Conservation (phyloP, 2,329 filamentous ascomycete species). For the Periconia sp. region DNA sequence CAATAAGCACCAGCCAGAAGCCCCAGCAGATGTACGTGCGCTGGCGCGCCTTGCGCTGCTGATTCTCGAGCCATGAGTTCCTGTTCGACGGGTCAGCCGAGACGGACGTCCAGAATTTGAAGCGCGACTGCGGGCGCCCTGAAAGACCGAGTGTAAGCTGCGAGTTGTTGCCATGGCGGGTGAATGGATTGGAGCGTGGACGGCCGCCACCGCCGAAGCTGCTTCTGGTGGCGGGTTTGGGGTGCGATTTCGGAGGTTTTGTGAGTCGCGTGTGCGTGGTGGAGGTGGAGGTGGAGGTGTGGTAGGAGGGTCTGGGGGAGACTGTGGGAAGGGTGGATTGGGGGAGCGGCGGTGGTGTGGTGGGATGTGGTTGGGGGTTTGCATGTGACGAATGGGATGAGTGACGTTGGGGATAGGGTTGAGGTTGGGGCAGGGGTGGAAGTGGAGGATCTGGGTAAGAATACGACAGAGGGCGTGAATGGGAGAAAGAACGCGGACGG, state of each 20-base stretch:
- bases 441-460: neutral
- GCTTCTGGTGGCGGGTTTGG: neutral
- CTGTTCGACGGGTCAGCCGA: conserved; percentile 41
- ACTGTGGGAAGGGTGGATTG: neutral
- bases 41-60: conserved; percentile 51
- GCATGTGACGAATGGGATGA: no score
- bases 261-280: neutral
- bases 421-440: conserved; percentile 5
- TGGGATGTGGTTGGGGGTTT: neutral
- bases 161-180: conserved; percentile 19
- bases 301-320: conserved; percentile 1
- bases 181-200: conserved; percentile 4
- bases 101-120: conserved; percentile 37
- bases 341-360: neutral
- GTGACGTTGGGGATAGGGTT: neutral
- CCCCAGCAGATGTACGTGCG: conserved; percentile 52
- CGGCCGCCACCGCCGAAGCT: neutral
- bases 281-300: conserved; percentile 1
- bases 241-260: conserved; percentile 11
- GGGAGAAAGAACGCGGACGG: neutral
- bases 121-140: conserved; percentile 25
- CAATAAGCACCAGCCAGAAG: conserved; percentile 51
- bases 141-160: conserved; percentile 23
- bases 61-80: conserved; percentile 56
- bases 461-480: neutral